Base-by-base conservation (phyloP, 495 filamentous ascomycete species). In the Penicillium paradoxum region DNA sequence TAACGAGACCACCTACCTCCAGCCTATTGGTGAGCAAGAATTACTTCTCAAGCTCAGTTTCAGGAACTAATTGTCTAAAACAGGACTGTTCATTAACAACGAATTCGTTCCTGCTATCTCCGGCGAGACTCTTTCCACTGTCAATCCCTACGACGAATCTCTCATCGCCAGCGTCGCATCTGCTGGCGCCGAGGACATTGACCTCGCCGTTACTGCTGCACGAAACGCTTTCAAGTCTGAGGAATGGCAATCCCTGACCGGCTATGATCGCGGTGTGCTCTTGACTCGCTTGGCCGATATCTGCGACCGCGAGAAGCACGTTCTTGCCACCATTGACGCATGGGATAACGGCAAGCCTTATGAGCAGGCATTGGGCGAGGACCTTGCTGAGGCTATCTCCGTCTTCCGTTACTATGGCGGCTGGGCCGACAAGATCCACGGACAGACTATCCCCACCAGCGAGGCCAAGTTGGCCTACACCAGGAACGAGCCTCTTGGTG, bases 281-380 rank as follows among this genome's bases (percentile, higher is more conserved):
- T 77, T 95, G 79, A 71, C 68, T 51, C 85, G 81, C 58, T 76
- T 95, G 32, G 82, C 85, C 4, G 80, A 84, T 39, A 71, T 95
- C 6, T 67, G 88, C 13, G 58, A 83, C 36, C 53, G 85, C 64
- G 72, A 93, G 58, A 72, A 74, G 36, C 83, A 89, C 57, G 74
- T 73, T 0, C 73, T 95, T 7, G 88, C 88, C 19, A 89, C 86
- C 1, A 89, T 95, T 41, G 89, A 95, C 72, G 84, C 85, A 0
- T 91, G 90, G 81, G 89, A 95, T 65, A 92, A 92, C 62, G 89
- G 54, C 9, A 93, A 95, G 66, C 84, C 87, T 5, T 89, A 88
- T 60, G 63, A 65, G 6, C 82, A 84, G 21, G 72, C 87, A 1
- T 65, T 86, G 29, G 79, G 68, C 40, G 83, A 84, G 48, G 86